Conservation (phyloP, 176 grass and related monocot genomes). For the Cenchrus purpureus region DNA sequence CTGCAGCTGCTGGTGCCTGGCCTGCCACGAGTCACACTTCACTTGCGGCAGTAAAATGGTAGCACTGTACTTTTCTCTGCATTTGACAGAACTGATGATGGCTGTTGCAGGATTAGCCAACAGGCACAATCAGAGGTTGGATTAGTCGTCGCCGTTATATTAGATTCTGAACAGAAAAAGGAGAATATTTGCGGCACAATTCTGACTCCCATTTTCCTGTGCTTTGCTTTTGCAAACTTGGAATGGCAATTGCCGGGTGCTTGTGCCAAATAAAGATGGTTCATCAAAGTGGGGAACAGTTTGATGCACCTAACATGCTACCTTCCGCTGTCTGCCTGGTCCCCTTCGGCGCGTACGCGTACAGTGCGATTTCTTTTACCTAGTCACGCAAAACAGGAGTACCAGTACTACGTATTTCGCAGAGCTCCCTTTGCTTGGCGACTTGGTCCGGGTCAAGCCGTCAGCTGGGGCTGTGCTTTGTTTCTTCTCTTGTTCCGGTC, state of each 20-base stretch:
- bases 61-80: background rate
- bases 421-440: background rate
- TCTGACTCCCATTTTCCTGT: too few species aligned
- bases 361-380: slow-evolving; percentile 35
- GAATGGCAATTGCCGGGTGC: background rate
- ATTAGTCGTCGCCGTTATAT: background rate
- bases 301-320: slow-evolving; percentile 37
- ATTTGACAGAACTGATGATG: background rate
- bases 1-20: background rate
- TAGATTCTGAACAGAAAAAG: background rate
- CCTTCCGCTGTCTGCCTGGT: background rate
- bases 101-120: background rate
- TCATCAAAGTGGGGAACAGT: slow-evolving; percentile 33
- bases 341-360: background rate
- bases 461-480: slow-evolving; percentile 24
- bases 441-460: slow-evolving; percentile 24
- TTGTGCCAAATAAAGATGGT: slow-evolving; percentile 11
- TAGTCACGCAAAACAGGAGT: slow-evolving; percentile 23
- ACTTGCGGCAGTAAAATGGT: background rate
- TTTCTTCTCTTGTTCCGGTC: background rate
- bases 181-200: background rate
- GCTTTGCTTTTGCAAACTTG: background rate
- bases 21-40: background rate
- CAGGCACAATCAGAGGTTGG: background rate
- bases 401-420: background rate